A percentile compares a stretch with the other conserved stretches of the same genome.
These are phyloP conservation scores for Epichloe scottii DNA, from an alignment of 2,329 filamentous ascomycete species.

Conservation along the genomic window DNA sequence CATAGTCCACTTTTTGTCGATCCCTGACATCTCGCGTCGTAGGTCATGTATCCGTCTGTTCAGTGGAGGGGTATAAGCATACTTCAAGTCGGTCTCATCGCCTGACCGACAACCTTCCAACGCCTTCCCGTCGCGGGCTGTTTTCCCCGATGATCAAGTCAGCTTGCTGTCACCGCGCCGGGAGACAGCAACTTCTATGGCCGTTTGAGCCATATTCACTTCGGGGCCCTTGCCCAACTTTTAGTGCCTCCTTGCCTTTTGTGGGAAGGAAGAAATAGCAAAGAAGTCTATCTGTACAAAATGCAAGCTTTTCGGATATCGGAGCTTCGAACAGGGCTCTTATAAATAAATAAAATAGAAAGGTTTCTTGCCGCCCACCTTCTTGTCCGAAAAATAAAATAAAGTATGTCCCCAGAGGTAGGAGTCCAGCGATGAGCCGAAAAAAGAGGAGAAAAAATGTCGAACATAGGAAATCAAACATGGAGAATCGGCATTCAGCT, in stretches of 20 bases:
- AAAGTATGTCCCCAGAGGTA: conserved; percentile 4
- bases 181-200: conserved; percentile 1
- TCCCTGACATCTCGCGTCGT: conserved; percentile 22
- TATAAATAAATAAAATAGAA: background rate
- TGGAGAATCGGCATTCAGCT: conserved; percentile 7
- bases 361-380: conserved; percentile 2
- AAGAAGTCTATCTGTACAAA: conserved; percentile 30
- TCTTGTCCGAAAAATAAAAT: conserved; percentile 2
- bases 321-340: background rate
- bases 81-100: conserved; percentile 21
- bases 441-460: conserved; percentile 8
- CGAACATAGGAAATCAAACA: conserved; percentile 17
- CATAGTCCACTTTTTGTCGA: conserved; percentile 20
- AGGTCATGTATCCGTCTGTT: conserved; percentile 17
- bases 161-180: conserved; percentile 3
- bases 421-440: background rate
- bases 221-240: conserved; percentile 19
- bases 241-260: conserved; percentile 19
- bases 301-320: conserved; percentile 15
- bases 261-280: conserved; percentile 24
- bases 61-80: conserved; percentile 26
- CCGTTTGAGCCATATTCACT: conserved; percentile 11
- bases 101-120: conserved; percentile 26
- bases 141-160: background rate
- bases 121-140: conserved; percentile 19